Evolutionary conservation across 345 rosid genomes (phyloP).

Genomic region (Syzygium aqueum): DNA sequence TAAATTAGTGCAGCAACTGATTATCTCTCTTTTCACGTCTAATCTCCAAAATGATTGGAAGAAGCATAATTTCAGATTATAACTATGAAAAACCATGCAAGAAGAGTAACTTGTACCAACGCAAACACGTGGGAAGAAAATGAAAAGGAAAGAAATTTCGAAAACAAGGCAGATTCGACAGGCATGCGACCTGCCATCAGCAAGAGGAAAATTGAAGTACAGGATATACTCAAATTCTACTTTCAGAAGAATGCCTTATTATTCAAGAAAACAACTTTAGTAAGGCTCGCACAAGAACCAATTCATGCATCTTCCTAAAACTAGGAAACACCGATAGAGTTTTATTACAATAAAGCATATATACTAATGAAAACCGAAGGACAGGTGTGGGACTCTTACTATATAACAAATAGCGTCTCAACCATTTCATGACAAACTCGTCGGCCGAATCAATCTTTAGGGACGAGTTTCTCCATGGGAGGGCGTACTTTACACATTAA

Average conservation of each 20-base stretch:
- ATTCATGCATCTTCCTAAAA: not conserved
- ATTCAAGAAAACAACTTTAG: not conserved
- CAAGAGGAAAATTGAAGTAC: not conserved
- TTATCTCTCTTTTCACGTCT: not conserved
- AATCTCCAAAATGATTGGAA: not conserved
- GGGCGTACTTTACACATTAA: slow-evolving; percentile 5
- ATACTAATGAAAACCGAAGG: not conserved
- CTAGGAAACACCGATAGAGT: not conserved
- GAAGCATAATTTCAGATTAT: not conserved
- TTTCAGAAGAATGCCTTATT: not conserved
- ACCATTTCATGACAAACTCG: not conserved
- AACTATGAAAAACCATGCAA: not conserved
- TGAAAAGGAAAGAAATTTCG: no score
- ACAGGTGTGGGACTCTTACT: not conserved
- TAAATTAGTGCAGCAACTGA: not conserved
- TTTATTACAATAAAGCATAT: not conserved
- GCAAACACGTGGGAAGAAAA: not conserved
- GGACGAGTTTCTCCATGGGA: slow-evolving; percentile 2
- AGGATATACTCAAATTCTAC: not conserved
- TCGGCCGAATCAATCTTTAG: slow-evolving; percentile 17
- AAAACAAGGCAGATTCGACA: not conserved
- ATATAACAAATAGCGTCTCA: not conserved
- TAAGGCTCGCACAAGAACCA: not conserved
- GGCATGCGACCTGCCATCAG: not conserved
- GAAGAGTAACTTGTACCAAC: not conserved